Base-by-base conservation (phyloP, 257 asterid species). In the Solanum sejunctum region DNA sequence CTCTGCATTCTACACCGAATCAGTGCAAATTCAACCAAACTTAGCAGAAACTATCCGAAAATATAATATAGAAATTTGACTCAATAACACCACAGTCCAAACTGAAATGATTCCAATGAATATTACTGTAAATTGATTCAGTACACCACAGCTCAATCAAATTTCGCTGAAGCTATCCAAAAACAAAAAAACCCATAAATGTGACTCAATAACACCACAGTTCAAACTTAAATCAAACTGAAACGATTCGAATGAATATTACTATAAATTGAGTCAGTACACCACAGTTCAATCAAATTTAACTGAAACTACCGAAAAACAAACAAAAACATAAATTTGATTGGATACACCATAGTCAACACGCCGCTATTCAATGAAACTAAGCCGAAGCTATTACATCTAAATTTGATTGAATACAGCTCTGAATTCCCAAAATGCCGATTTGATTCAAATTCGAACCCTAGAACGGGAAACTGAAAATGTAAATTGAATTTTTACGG, bases 1-100 rank as follows among this genome's bases (percentile, higher is more conserved):
- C 75, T 89, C 97, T 80, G 86, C 85, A 58, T 91, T 88, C 99
- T 95, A 86, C 63, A 52, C 83, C 10, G 81, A 51, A 60, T 12
- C 32, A 81, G 80, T 28, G 49, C 47, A 67, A 72, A 54, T 3
- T 55, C n/a, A 55, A 55, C 17, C 60, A 55, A 16, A 55, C n/a
- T 15, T 16, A 55, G 21, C 60, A 4, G 5, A 54, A 54, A 54
- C 18, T 54, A 52, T 13, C 1, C 18, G 3, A 52, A 52, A 55
- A 55, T 1, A 32, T 26, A 64, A 28, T 28, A 64, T 12, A 64
- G 5, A 64, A 23, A 61, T 61, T 61, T 61, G 39, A 61, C 39
- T 21, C 39, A 23, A 61, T 66, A 13, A 49, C n/a, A 26, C 45
- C 72, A 15, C 10, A 66, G 21, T 66, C 6, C 41, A 36, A 67